These are phyloP conservation scores for Leishmania tropica DNA, from an alignment of 208 protist genomes.

Conservation along the genomic window DNA sequence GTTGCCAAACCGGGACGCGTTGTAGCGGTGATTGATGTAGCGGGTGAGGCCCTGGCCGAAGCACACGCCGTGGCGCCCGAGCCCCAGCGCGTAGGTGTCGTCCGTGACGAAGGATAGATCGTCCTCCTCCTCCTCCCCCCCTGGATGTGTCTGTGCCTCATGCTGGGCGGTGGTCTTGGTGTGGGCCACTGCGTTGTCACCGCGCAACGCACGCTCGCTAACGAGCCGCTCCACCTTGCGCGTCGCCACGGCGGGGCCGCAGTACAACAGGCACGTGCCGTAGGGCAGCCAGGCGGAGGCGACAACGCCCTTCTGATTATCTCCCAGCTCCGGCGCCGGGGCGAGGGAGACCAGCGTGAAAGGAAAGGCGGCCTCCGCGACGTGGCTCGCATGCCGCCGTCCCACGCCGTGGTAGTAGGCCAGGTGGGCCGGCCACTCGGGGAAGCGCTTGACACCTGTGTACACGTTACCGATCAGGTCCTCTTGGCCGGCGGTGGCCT, in stretches of 20 bases:
- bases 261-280: slow-evolving; percentile 82
- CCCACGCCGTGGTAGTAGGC: slow-evolving; percentile 83
- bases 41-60: slow-evolving; percentile 81
- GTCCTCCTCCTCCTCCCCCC: slow-evolving; percentile 35
- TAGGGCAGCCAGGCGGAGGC: slow-evolving; percentile 70
- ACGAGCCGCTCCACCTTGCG: slow-evolving; percentile 53
- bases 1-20: slow-evolving; percentile 81
- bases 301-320: slow-evolving; percentile 61
- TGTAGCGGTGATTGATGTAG: slow-evolving; percentile 92
- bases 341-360: slow-evolving; percentile 74
- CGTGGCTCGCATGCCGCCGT: slow-evolving; percentile 41
- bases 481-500: not conserved
- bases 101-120: slow-evolving; percentile 59
- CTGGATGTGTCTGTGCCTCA: not conserved
- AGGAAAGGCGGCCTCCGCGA: slow-evolving; percentile 65
- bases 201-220: slow-evolving; percentile 5
- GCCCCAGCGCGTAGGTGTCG: slow-evolving; percentile 84
- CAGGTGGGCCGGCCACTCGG: slow-evolving; percentile 56
- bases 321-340: slow-evolving; percentile 59
- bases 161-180: not conserved
- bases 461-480: slow-evolving; percentile 34
- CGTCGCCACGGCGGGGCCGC: slow-evolving; percentile 60
- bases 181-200: not conserved
- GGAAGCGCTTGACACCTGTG: slow-evolving; percentile 56
- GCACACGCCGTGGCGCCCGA: slow-evolving; percentile 69